Base-by-base conservation (phyloP, 352 stramenopile genomes). In the Peronospora belbahrii region DNA sequence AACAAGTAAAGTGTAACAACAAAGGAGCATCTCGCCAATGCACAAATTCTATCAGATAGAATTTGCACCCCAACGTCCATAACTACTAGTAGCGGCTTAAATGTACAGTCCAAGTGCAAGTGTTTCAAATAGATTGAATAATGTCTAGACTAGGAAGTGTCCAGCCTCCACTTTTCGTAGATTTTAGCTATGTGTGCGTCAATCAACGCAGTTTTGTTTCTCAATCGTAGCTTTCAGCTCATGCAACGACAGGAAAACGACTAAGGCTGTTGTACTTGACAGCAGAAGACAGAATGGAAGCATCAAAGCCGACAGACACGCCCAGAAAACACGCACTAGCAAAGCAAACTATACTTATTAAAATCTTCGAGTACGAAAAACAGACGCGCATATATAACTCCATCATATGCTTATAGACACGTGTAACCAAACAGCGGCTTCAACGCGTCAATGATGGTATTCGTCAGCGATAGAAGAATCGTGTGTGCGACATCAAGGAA, bases 391-490 rank as follows among this genome's bases (percentile, higher is more conserved):
- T 19, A 11, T 18, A 33, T 18, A 33, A 13, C 22, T n/a, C 22
- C 31, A 25, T 40, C 40, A 47, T 65, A 72, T 19, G 17, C 20
- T 51, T 51, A 66, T 37, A 66, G 42, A 44, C 74, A 85, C 11
- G 54, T 72, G 40, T 61, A 58, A 44, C 73, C 66, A 41, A 85
- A 83, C 28, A 48, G 23, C 13, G 68, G 63, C 43, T 62, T 63
- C 54, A 85, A 54, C 27, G 59, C 51, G 18, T 58, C 24, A 31
- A 85, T 66, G 52, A 80, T 14, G 28, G 74, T 61, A 56, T 85
- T 83, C 24, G 74, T 28, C 7, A 81, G 42, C 32, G 70, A 77
- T 27, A 73, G 67, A 38, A 52, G 19, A 19, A 82, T 46, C 51
- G 59, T 66, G 42, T 76, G 52, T 9, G 54, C 43, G 38, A 70